A percentile compares a stretch with the other conserved stretches of the same genome.
phyloP scores from a whole-genome alignment of 805 yeast species.

The Ogataea kodamae region DNA sequence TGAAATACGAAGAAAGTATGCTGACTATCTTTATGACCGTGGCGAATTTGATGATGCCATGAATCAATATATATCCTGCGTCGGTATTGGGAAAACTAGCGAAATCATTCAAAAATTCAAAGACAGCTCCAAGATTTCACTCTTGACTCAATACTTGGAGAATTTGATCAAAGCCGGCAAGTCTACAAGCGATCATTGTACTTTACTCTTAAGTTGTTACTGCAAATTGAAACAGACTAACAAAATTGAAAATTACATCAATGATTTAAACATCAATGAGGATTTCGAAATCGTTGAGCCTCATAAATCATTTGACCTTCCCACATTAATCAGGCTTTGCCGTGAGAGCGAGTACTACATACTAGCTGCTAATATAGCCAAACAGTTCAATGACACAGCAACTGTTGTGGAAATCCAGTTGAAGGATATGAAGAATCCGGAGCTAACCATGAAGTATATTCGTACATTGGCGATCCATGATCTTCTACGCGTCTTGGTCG shows the following conservation, averaged over 20 bases:
- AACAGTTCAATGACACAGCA: constrained; percentile 67
- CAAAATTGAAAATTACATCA: constrained; percentile 56
- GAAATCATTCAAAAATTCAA: constrained; percentile 76
- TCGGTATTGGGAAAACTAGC: constrained; percentile 55
- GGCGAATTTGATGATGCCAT: constrained; percentile 69
- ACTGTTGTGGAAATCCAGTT: constrained; percentile 73
- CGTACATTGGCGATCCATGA: constrained; percentile 73
- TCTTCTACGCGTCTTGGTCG: constrained; percentile 58
- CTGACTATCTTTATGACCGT: constrained; percentile 65
- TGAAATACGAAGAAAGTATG: constrained; percentile 55
- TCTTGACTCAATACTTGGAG: constrained; percentile 61
- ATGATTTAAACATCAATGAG: constrained; percentile 33
- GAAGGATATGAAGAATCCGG: constrained; percentile 58
- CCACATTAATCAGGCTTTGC: constrained; percentile 63
- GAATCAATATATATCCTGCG: constrained; percentile 58
- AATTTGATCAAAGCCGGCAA: constrained; percentile 50
- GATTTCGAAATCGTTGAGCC: constrained; percentile 35
- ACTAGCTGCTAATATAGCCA: constrained; percentile 68
- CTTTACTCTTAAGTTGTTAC: constrained; percentile 71
- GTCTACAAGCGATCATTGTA: constrained; percentile 78
- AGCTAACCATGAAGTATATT: constrained; percentile 60
- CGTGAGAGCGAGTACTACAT: constrained; percentile 65
- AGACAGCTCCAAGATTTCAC: constrained; percentile 67
- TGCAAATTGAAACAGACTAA: constrained; percentile 67
- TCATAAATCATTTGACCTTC: constrained; percentile 56